These are phyloP conservation scores for Beauveria scarabaeidicola DNA, from an alignment of 2,329 filamentous ascomycete species.

Conservation along the genomic window DNA sequence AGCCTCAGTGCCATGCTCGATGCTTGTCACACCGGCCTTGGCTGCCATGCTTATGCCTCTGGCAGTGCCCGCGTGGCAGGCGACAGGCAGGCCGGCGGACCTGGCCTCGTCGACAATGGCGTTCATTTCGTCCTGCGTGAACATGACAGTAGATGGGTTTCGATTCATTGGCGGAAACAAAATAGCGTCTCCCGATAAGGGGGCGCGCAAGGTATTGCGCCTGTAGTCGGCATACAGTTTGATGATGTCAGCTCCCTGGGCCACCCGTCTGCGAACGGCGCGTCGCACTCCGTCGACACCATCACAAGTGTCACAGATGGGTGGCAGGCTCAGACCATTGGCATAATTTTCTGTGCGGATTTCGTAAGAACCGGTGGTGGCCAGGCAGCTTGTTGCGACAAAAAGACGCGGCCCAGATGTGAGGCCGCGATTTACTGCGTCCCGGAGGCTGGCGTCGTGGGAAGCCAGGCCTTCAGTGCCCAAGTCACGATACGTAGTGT, in stretches of 20 bases:
- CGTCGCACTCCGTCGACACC: constrained; percentile 36
- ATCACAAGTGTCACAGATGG: constrained; percentile 35
- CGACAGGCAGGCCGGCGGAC: constrained; percentile 32
- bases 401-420: constrained; percentile 47
- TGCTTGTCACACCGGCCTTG: constrained; percentile 35
- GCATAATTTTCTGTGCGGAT: constrained; percentile 35
- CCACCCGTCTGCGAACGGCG: constrained; percentile 38
- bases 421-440: constrained; percentile 45
- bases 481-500: constrained; percentile 50
- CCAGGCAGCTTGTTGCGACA: constrained; percentile 43
- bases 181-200: constrained; percentile 18
- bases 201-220: constrained; percentile 34
- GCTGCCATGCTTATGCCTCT: constrained; percentile 37
- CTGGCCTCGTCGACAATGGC: constrained; percentile 40
- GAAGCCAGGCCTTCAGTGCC: constrained; percentile 43
- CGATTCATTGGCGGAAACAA: constrained; percentile 23
- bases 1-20: constrained; percentile 37
- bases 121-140: constrained; percentile 40
- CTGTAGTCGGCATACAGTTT: constrained; percentile 45
- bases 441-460: constrained; percentile 41
- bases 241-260: constrained; percentile 40
- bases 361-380: constrained; percentile 42
- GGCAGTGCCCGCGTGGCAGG: constrained; percentile 33
- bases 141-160: constrained; percentile 36
- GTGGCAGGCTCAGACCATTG: constrained; percentile 20